Base-by-base conservation (phyloP, 257 asterid genomes). In the Rauvolfia tetraphylla region DNA sequence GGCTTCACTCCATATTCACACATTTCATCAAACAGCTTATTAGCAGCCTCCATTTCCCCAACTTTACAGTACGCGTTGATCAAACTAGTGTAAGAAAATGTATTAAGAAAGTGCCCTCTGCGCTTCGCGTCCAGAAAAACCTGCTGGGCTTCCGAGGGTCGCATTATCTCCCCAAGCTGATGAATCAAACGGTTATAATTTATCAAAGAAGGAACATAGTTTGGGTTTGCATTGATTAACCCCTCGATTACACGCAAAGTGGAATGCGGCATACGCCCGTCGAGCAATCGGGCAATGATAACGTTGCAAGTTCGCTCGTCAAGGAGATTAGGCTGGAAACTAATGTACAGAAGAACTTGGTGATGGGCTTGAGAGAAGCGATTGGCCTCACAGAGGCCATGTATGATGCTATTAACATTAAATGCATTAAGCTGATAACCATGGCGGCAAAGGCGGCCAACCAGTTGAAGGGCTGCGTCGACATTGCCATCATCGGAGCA, bases 231-330 rank as follows among this genome's bases (percentile, higher is more conserved):
- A 20, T 17, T 59, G 18, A 80, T 63, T 84, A 95, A 85, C 54
- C 84, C 75, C 20, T 83, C 84, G 0, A 95, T 73, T 76, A 92
- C 79, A 12, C 84, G 77, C 74, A 87, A 68, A 7, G 98, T 92
- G 6, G 79, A 66, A 34, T 59, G 72, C 0, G 93, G 91, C 25
- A 82, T 83, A 44, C 79, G 79, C 0, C 90, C 89, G 57, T 88
- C 78, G 14, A 95, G 89, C 79, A 95, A 83, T 31, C 95, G 87
- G 5, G 98, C 98, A 53, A 95, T 85, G 29, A 95, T 86, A 12
- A 95, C 91, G 53, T 91, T 92, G 69, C 98, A 95, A 7, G 95
- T 91, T 76, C 96, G 92, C 81, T 95, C 97, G 71, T 92, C 97
- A 20, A 92, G 93, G 61, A 87, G 77, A 72, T 83, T 25, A 31